These are phyloP conservation scores for Xylariaceae sp. DNA, from an alignment of 2,329 filamentous ascomycete genomes.

Conservation along the genomic window DNA sequence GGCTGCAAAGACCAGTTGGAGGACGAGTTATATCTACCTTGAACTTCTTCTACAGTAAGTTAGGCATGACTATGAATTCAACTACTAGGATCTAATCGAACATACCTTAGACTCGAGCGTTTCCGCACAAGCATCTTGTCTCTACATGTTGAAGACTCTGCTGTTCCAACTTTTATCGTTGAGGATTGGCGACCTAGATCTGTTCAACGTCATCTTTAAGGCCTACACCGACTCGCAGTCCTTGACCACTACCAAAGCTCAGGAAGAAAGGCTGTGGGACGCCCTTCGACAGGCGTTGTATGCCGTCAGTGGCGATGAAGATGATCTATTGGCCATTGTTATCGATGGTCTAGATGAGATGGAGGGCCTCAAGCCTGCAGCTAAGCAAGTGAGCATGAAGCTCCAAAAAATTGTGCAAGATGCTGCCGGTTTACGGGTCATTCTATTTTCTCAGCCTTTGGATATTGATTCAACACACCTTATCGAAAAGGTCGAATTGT, in stretches of 20 bases:
- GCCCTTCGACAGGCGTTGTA: conserved; percentile 12
- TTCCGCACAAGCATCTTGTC: conserved; percentile 6
- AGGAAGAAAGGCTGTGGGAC: conserved; percentile 14
- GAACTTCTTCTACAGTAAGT: conserved; percentile 17
- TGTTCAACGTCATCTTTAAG: conserved; percentile 12
- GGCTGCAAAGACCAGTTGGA: conserved; percentile 13
- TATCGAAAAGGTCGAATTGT: conserved; percentile 13
- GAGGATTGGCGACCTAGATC: conserved; percentile 14
- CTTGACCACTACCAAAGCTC: conserved; percentile 4
- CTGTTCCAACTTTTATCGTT: conserved; percentile 15
- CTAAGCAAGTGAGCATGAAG: conserved; percentile 13
- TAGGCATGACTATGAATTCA: not conserved
- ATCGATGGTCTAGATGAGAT: conserved; percentile 17
- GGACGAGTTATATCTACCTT: conserved; percentile 13
- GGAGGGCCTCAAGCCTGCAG: conserved; percentile 15
- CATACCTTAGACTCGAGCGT: conserved; percentile 7
- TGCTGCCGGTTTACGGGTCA: conserved; percentile 4
- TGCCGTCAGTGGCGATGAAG: conserved; percentile 12
- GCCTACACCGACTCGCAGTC: conserved; percentile 10
- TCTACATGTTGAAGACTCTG: conserved; percentile 16
- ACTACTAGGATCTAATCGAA: not conserved
- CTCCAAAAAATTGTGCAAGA: conserved; percentile 11
- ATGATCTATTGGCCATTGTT: conserved; percentile 11
- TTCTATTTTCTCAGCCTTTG: conserved; percentile 15
- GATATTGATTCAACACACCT: not conserved